Conservation (phyloP, 176 grass and related monocot species). For the Thalia dealbata region DNA sequence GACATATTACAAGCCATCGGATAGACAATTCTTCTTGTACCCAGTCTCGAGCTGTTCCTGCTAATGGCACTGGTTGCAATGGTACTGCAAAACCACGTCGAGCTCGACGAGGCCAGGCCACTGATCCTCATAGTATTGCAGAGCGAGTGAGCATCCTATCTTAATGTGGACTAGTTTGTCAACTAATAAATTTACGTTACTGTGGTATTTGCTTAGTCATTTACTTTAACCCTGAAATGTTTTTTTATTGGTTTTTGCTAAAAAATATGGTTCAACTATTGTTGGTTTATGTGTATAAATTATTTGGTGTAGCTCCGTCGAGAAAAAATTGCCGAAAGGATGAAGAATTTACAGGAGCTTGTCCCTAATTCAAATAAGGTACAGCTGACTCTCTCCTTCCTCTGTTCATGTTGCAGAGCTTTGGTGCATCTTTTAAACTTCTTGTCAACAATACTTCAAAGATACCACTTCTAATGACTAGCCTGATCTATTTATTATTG, state of each 20-base stretch:
- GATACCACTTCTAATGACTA: neutral
- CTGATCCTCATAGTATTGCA: constrained; percentile 34
- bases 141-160: constrained; percentile 20
- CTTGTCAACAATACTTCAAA: neutral
- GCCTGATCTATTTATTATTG: neutral
- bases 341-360: constrained; percentile 25
- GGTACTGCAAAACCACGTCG: constrained; percentile 24
- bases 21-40: constrained; percentile 8
- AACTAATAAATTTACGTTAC: too few relatives aligned
- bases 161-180: neutral
- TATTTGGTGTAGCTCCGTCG: constrained; percentile 21
- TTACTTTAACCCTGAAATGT: neutral
- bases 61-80: constrained; percentile 22
- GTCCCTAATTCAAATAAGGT: constrained; percentile 31
- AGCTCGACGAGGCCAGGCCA: constrained; percentile 27
- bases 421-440: neutral
- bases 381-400: neutral
- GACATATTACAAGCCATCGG: constrained; percentile 3
- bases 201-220: too few relatives aligned
- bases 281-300: neutral
- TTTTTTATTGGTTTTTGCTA: neutral
- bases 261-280: neutral
- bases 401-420: neutral
- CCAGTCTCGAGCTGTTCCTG: constrained; percentile 7
- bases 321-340: constrained; percentile 29